Base-by-base conservation (phyloP, 805 yeast genomes). In the Schizosaccharomyces japonicus region DNA sequence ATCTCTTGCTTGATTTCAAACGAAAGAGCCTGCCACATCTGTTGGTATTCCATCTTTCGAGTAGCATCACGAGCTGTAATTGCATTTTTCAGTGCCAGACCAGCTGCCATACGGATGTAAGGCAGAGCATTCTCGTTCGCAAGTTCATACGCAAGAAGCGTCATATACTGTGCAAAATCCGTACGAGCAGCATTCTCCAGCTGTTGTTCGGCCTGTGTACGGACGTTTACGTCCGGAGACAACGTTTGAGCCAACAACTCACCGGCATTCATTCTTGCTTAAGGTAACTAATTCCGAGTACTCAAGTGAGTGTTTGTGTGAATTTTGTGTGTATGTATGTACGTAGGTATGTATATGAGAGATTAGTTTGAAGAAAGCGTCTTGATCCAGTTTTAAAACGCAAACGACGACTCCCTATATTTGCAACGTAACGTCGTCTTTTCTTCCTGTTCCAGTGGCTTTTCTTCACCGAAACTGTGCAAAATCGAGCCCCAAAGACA, bases 21-120 rank as follows among this genome's bases (percentile, higher is more conserved):
- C 49, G 73, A 80, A 50, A 83, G 60, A 25, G 67, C 59, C 33
- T 76, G 59, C 95, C 96, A 87, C 52, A 90, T 73, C 57, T 73
- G 47, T n/a, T 45, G 26, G 28, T 31, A 23, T 26, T 48, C 47
- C 17, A 23, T n/a, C 27, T 28, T 29, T 15, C 32, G 29, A 26
- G 27, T 23, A 40, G 17, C 25, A 7, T 50, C 57, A 59, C 85
- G 87, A 13, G 95, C 76, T 5, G 82, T 75, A 56, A 87, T 69
- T 65, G 81, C 82, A 64, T 87, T 87, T 66, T 87, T 87, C 57
- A 83, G 67, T 19, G 79, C 79, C 52, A 87, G 67, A 39, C 90
- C 93, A 3, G 98, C 94, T 59, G 90, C 71, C 70, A 84, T 81
- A 58, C 96, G 72, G 45, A 84, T 90, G 63, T 87, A 95, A 4